phyloP scores from a whole-genome alignment of 306 rosid species.

The Rosa persica region DNA sequence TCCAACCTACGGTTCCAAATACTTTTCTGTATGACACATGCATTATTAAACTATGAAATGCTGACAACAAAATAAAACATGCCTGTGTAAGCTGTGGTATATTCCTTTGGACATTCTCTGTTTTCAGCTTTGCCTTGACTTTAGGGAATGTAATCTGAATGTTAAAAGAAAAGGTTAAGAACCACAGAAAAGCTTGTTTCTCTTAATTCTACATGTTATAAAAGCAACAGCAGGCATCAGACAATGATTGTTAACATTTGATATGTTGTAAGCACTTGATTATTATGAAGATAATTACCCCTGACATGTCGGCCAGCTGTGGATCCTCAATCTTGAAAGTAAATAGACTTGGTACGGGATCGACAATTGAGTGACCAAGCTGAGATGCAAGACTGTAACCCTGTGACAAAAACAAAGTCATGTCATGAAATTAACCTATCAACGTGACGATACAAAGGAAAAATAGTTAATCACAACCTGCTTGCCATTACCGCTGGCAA shows the following conservation, averaged over 20 bases:
- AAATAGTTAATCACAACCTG: constrained; percentile 60
- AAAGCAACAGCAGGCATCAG: constrained; percentile 23
- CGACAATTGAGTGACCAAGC: constrained; percentile 88
- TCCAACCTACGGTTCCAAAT: constrained; percentile 59
- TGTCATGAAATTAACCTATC: constrained; percentile 23
- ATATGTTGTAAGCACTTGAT: constrained; percentile 5
- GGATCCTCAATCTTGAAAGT: constrained; percentile 83
- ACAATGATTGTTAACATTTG: constrained; percentile 17
- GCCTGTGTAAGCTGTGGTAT: constrained; percentile 86
- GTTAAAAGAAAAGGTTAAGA: constrained; percentile 13
- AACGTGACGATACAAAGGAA: constrained; percentile 28
- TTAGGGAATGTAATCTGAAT: constrained; percentile 75
- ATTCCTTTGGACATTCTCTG: constrained; percentile 53
- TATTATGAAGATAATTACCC: constrained; percentile 52
- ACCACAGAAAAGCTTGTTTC: background rate
- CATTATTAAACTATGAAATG: constrained; percentile 22
- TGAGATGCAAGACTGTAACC: constrained; percentile 86
- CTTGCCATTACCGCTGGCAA: constrained; percentile 80
- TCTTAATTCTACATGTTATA: background rate
- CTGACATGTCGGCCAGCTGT: constrained; percentile 65
- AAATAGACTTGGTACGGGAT: constrained; percentile 88
- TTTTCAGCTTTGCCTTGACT: constrained; percentile 72
- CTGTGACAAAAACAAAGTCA: constrained; percentile 43
- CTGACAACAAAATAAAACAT: constrained; percentile 21
- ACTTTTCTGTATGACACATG: constrained; percentile 9